Percentiles rank a stretch among this genome's conserved stretches.
phyloP scores from a whole-genome alignment of 495 filamentous ascomycete species.

The Penicillium nucicola region DNA sequence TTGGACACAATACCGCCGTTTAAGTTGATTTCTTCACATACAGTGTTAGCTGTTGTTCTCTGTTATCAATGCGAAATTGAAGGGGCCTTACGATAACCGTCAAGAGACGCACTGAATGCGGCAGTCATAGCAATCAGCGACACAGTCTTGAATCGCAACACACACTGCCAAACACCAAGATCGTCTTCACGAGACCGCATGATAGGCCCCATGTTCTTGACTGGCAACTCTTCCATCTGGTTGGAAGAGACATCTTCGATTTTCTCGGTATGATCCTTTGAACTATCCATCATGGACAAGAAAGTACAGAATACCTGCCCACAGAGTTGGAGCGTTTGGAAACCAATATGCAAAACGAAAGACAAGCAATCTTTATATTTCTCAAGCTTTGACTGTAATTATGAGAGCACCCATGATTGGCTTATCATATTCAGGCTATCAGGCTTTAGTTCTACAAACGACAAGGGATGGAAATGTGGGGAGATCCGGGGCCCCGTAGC shows the following conservation, averaged over 20 bases:
- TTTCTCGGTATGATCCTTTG: conserved; percentile 2
- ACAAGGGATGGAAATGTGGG: conserved; percentile 4
- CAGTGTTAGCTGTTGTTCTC: background rate
- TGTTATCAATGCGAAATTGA: background rate
- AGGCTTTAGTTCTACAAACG: background rate
- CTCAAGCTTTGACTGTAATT: background rate
- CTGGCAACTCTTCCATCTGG: background rate
- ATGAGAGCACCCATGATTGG: background rate
- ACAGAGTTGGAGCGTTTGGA: background rate
- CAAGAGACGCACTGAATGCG: conserved; percentile 37
- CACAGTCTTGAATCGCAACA: conserved; percentile 21
- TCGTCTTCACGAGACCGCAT: conserved; percentile 33
- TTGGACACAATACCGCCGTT: conserved; percentile 41
- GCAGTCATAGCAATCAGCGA: conserved; percentile 31
- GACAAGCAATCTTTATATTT: background rate
- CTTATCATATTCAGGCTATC: background rate
- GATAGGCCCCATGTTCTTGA: conserved; percentile 1
- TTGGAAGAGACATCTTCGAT: conserved; percentile 9
- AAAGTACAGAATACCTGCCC: background rate
- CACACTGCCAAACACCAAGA: conserved; percentile 28
- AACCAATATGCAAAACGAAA: background rate
- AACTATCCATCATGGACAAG: conserved; percentile 1
- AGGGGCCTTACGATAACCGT: conserved; percentile 36
- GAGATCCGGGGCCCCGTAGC: conserved; percentile 1
- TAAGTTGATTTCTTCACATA: conserved; percentile 33